A percentile compares a stretch with the other conserved stretches of the same genome.
Conservation (phyloP, 306 rosid species). For the Cucurbita maxima region DNA sequence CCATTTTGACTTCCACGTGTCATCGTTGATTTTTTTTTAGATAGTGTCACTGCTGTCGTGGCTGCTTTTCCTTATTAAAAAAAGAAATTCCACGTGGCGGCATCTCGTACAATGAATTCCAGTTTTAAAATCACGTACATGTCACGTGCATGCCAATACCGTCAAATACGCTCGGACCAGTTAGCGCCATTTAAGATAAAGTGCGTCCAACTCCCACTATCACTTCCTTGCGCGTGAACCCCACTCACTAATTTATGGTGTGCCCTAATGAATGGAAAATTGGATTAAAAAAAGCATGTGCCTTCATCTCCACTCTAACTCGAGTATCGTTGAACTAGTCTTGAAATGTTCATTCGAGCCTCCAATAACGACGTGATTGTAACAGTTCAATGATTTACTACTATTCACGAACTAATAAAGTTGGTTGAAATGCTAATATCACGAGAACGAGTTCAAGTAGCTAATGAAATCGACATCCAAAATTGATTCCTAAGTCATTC, state of each 20-base stretch:
- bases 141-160: conserved; percentile 13
- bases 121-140: background rate
- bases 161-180: background rate
- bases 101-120: background rate
- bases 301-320: too few species aligned
- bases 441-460: too few species aligned
- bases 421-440: too few species aligned
- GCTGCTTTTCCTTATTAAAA: background rate
- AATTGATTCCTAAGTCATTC: too few species aligned
- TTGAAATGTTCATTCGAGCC: too few species aligned
- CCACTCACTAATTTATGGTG: background rate
- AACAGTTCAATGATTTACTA: too few species aligned
- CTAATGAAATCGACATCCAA: too few species aligned
- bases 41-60: conserved; percentile 5
- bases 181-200: background rate
- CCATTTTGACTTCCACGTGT: background rate
- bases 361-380: too few species aligned
- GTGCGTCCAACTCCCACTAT: background rate
- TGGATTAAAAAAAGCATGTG: too few species aligned
- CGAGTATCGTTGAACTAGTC: too few species aligned
- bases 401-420: too few species aligned
- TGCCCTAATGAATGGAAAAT: background rate
- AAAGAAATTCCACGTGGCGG: background rate
- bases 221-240: background rate
- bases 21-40: background rate